phyloP scores from a whole-genome alignment of 345 rosid species.

The Citrus trifoliata region DNA sequence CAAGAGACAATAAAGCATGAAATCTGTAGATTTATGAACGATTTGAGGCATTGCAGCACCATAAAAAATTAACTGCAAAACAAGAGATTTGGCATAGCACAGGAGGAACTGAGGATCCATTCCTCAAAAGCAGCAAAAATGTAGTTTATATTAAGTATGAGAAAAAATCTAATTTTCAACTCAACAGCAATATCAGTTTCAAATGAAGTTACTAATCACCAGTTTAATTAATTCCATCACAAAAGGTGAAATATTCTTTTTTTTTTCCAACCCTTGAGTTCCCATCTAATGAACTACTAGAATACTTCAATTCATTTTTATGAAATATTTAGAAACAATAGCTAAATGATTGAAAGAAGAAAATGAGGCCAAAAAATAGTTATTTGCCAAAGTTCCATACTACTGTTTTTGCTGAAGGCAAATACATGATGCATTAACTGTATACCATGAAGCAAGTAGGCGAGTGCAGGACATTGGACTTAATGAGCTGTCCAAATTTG shows the following conservation, averaged over 20 bases:
- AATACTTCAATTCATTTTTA: neutral
- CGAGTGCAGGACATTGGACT: neutral
- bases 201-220: neutral
- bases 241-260: neutral
- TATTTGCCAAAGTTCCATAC: neutral
- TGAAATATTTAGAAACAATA: neutral
- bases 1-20: neutral
- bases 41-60: neutral
- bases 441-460: neutral
- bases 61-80: neutral
- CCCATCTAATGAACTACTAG: neutral
- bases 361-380: neutral
- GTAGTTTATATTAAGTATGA: neutral
- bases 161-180: neutral
- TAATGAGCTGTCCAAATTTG: neutral
- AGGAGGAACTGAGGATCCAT: neutral
- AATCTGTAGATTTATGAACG: neutral
- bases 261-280: neutral
- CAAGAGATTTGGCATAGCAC: neutral
- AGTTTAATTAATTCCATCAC: neutral
- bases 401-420: neutral
- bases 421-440: neutral
- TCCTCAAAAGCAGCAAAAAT: neutral
- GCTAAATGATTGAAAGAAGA: neutral
- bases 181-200: neutral